Evolutionary conservation across 2,329 filamentous ascomycete genomes (phyloP).

Genomic region (Tricladium varicosporioides): DNA sequence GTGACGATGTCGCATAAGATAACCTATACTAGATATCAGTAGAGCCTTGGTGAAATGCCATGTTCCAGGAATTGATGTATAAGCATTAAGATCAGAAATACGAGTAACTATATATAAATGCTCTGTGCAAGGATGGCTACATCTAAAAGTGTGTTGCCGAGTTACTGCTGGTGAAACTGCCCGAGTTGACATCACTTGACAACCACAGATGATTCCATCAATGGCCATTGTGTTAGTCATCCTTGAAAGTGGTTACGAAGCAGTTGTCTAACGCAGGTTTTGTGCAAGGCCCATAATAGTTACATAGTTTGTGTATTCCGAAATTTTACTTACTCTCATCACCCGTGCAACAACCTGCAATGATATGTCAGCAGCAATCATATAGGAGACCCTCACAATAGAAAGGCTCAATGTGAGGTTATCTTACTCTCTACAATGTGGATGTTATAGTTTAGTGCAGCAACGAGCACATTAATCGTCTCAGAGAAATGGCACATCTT

Average conservation of each 20-base stretch:
- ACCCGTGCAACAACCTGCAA: slow-evolving; percentile 17
- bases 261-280: background rate
- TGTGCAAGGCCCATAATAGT: background rate
- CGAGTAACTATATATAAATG: too few species aligned
- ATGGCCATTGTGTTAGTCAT: too few species aligned
- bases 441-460: slow-evolving; percentile 17
- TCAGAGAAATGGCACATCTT: slow-evolving; percentile 19
- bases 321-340: slow-evolving; percentile 29
- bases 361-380: background rate
- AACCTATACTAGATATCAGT: slow-evolving; percentile 13
- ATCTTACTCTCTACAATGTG: slow-evolving; percentile 20
- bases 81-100: too few species aligned
- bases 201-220: too few species aligned
- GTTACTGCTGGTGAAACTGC: too few species aligned
- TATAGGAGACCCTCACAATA: background rate
- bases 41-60: too few species aligned
- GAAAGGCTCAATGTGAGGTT: background rate
- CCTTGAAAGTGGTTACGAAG: too few species aligned
- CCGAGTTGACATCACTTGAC: background rate
- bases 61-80: too few species aligned
- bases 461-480: slow-evolving; percentile 24
- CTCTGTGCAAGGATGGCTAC: too few species aligned
- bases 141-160: too few species aligned
- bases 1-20: slow-evolving; percentile 23
- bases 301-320: background rate